Conservation (phyloP, 2,329 filamentous ascomycete species). For the Lasiodiplodia gonubiensis region DNA sequence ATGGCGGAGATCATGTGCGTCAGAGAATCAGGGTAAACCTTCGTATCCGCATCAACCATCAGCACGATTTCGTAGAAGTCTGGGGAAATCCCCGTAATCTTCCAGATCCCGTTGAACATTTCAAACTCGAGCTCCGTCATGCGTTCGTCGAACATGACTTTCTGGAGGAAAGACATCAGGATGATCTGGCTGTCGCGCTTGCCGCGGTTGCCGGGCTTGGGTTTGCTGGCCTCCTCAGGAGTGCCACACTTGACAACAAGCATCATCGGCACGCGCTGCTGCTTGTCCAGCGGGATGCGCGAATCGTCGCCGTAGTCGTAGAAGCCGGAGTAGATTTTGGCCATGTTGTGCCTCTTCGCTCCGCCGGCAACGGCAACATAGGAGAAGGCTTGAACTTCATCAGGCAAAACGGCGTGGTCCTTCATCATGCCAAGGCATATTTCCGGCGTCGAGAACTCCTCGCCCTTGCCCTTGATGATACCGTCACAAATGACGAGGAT, state of each 20-base stretch:
- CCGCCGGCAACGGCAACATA: slow-evolving; percentile 97
- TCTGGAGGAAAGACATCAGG: slow-evolving; percentile 98
- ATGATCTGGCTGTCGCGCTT: slow-evolving; percentile 99
- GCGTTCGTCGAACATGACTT: slow-evolving; percentile 99
- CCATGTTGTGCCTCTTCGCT: slow-evolving; percentile 99
- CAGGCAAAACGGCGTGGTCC: slow-evolving; percentile 77
- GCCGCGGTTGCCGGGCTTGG: slow-evolving; percentile 95
- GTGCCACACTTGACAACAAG: slow-evolving; percentile 95
- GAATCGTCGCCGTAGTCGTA: slow-evolving; percentile 92
- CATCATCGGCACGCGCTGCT: slow-evolving; percentile 98
- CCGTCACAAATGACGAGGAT: slow-evolving; percentile 97
- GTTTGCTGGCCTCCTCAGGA: slow-evolving; percentile 77
- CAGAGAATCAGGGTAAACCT: slow-evolving; percentile 96
- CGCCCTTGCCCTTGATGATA: slow-evolving; percentile 94
- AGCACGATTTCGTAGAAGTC: slow-evolving; percentile 98
- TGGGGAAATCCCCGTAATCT: slow-evolving; percentile 95
- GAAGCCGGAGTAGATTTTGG: slow-evolving; percentile 96
- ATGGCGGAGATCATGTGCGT: slow-evolving; percentile 99
- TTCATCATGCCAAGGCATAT: slow-evolving; percentile 93
- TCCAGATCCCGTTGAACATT: slow-evolving; percentile 99
- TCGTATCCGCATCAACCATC: slow-evolving; percentile 99
- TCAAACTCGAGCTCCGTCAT: slow-evolving; percentile 99
- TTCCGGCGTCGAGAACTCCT: slow-evolving; percentile 84
- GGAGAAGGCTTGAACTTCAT: slow-evolving; percentile 88
- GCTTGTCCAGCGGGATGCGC: slow-evolving; percentile 79